Conservation (phyloP, 768 basidiomycete genomes). For the Suillus fuscotomentosus region DNA sequence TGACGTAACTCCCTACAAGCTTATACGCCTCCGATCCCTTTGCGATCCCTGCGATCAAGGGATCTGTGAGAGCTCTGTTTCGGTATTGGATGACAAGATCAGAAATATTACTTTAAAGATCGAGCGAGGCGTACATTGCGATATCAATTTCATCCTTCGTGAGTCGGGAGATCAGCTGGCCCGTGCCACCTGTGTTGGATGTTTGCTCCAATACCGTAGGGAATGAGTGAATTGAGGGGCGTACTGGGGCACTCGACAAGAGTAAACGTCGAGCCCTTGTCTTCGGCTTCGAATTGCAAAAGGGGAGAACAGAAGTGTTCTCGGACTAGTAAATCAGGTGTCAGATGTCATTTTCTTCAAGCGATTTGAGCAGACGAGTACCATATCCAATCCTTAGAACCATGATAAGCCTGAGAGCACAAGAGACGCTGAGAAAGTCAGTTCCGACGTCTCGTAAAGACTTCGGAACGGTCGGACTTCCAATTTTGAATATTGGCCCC, state of each 20-base stretch:
- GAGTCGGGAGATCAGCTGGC: slow-evolving; percentile 76
- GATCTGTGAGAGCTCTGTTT: slow-evolving; percentile 81
- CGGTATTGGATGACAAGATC: slow-evolving; percentile 6
- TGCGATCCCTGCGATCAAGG: slow-evolving; percentile 88
- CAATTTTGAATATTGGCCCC: not conserved
- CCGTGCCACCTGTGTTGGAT: slow-evolving; percentile 66
- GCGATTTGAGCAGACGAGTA: slow-evolving; percentile 1
- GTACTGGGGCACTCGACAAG: slow-evolving; percentile 88
- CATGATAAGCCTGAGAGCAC: slow-evolving; percentile 15
- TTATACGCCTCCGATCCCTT: slow-evolving; percentile 88
- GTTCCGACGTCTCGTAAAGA: not conserved
- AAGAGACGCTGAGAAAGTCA: not conserved
- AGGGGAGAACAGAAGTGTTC: slow-evolving; percentile 94
- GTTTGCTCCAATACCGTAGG: slow-evolving; percentile 9
- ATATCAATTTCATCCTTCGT: slow-evolving; percentile 78
- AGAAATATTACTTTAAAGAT: not conserved
- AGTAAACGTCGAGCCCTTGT: slow-evolving; percentile 70
- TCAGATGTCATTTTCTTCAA: not conserved
- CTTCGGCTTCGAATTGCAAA: slow-evolving; percentile 75
- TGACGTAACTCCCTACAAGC: slow-evolving; percentile 90
- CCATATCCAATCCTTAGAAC: slow-evolving; percentile 33
- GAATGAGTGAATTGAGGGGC: slow-evolving; percentile 14
- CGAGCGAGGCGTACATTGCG: slow-evolving; percentile 53
- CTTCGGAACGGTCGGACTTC: not conserved
- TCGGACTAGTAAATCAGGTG: slow-evolving; percentile 45